Conservation (phyloP, 1,139 yeast species). For the Suhomyces taliae region DNA sequence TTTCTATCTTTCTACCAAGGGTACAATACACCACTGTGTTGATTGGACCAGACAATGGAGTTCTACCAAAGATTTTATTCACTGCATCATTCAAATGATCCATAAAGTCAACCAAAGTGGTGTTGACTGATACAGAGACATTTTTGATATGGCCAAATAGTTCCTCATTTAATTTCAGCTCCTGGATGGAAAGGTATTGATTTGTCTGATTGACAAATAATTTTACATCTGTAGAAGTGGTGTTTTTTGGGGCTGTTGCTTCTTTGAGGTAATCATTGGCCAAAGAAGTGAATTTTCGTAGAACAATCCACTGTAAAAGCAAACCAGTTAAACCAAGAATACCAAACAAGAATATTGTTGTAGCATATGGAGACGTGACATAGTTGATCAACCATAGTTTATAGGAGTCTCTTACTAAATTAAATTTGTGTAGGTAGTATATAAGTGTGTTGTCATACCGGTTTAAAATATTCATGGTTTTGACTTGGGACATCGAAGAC, state of each 20-base stretch:
- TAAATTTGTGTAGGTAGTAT: slow-evolving; percentile 13
- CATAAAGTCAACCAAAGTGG: slow-evolving; percentile 47
- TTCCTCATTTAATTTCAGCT: slow-evolving; percentile 55
- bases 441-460: slow-evolving; percentile 20
- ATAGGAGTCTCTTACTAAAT: not conserved
- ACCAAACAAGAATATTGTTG: slow-evolving; percentile 45
- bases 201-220: slow-evolving; percentile 25
- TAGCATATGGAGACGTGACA: slow-evolving; percentile 47
- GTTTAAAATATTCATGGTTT: slow-evolving; percentile 17
- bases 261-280: not conserved
- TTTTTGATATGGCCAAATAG: slow-evolving; percentile 65
- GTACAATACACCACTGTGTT: slow-evolving; percentile 73
- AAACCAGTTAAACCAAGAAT: slow-evolving; percentile 49
- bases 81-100: slow-evolving; percentile 29
- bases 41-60: slow-evolving; percentile 66
- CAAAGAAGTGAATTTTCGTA: slow-evolving; percentile 22
- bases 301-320: slow-evolving; percentile 46
- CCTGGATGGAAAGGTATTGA: slow-evolving; percentile 22
- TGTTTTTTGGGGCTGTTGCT: not conserved
- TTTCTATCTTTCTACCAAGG: slow-evolving; percentile 66
- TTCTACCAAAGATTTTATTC: slow-evolving; percentile 55
- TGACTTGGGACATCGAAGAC: not conserved
- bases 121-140: slow-evolving; percentile 55
- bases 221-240: not conserved
- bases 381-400: slow-evolving; percentile 50